phyloP scores from a whole-genome alignment of 1,139 yeast genomes.

The Nadsonia starkeyi-henricii region DNA sequence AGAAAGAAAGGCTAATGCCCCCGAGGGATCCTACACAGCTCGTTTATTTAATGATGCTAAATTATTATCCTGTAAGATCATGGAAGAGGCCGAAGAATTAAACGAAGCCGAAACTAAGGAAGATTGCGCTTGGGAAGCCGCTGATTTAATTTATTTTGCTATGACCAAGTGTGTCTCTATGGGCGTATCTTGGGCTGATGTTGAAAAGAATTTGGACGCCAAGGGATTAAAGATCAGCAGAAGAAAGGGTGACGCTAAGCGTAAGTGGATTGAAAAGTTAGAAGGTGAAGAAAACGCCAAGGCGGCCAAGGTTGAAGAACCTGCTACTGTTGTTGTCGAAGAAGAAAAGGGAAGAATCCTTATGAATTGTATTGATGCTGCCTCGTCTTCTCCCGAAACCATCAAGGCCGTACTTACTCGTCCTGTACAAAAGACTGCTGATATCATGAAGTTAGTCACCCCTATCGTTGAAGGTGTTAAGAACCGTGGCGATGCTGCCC shows the following conservation, averaged over 20 bases:
- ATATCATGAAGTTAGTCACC: conserved; percentile 79
- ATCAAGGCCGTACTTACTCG: conserved; percentile 55
- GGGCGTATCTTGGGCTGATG: conserved; percentile 67
- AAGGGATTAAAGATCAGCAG: conserved; percentile 80
- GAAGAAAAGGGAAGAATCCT: conserved; percentile 28
- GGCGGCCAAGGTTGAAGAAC: conserved; percentile 8
- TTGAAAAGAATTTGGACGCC: conserved; percentile 70
- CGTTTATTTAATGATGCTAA: conserved; percentile 69
- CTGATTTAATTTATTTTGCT: conserved; percentile 85
- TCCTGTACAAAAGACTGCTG: conserved; percentile 84
- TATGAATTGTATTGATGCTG: conserved; percentile 47
- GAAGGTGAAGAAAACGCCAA: conserved; percentile 15
- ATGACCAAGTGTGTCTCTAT: conserved; percentile 71
- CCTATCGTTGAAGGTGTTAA: conserved; percentile 79
- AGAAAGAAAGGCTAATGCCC: conserved; percentile 41
- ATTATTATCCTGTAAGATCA: conserved; percentile 70
- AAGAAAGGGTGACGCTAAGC: conserved; percentile 92
- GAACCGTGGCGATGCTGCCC: conserved; percentile 68
- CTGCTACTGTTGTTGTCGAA: conserved; percentile 13
- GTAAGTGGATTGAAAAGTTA: conserved; percentile 38
- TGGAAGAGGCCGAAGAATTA: conserved; percentile 93
- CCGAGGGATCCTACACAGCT: conserved; percentile 84
- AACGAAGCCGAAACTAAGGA: conserved; percentile 59
- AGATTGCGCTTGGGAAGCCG: conserved; percentile 95
- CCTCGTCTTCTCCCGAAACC: conserved; percentile 30